Base-by-base conservation (phyloP, 495 filamentous ascomycete species). In the Trichoderma asperelloides region DNA sequence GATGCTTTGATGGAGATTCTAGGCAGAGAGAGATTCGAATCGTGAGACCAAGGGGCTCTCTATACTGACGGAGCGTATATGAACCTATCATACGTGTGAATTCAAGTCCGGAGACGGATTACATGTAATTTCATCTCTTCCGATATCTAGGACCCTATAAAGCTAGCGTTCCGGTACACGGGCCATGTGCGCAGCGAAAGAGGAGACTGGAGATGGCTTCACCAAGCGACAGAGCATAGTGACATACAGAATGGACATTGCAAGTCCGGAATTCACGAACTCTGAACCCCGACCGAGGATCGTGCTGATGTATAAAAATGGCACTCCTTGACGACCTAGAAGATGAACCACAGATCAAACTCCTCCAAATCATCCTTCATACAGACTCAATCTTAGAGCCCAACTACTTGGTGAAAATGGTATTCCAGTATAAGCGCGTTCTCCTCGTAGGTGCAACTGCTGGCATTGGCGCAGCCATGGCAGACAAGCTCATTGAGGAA, bases 371-470 rank as follows among this genome's bases (percentile, higher is more conserved):
- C 47, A 51, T 3, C 47, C 23, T 21, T 4, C 47, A 21, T 23
- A n/a, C 47, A 51, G 21, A 51, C 47, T 21, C n/a, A 51, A 25
- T 9, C 3, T 21, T 16, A 51, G 7, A n/a, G 7, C 7, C 47
- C 16, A 51, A 11, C 21, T 6, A 23, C 47, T 23, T 3, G 23
- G 70, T 81, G 84, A 67, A 82, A 85, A 87, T 87, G 85, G 68
- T 82, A 3, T 87, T 88, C 71, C 78, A 80, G 0, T 91, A 90
- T 75, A 87, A 88, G 68, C 88, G 84, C 66, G 84, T 90, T 39
- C 86, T 92, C 23, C 71, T 92, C 66, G 80, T 91, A 64, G 89
- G 90, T 30, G 89, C 88, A 45, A 91, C 89, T 15, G 84, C 84
- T 21, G 89, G 89, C 66, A 91, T 93, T 68, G 89, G 91, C 62